Base-by-base conservation (phyloP, 2,329 filamentous ascomycete species). In the Diplodia scrobiculata region DNA sequence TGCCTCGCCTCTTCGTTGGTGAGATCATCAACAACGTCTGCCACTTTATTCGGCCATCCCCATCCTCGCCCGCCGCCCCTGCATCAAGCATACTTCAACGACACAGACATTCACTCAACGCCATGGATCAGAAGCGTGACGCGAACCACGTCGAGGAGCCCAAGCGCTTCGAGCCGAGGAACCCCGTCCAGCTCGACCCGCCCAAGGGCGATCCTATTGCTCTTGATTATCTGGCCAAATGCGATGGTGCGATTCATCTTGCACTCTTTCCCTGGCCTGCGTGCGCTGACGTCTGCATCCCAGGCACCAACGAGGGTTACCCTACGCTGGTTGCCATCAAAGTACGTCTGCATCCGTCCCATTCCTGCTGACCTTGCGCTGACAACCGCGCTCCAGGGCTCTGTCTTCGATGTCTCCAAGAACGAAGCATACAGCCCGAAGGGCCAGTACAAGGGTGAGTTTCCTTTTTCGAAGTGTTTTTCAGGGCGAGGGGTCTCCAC, bases 381-480 rank as follows among this genome's bases (percentile, higher is more conserved):
- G 27, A 65, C 32, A 25, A 6, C 19, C 5, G 9, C n/a, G 2
- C 9, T 11, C 14, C 13, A 97, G 89, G 94, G 95, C 72, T 91
- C 90, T 68, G 89, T 99, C 63, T 99, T 97, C 75, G 94, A 99
- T 75, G 95, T 99, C 68, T 92, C 87, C 27, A 91, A 89, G 62
- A 99, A 98, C 79, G 88, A 90, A 70, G 88, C 91, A 17, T 99
- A 99, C 77, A 87, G 88, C 54, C 87, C 90, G 10, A 89, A 88
- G 27, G 93, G 91, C 55, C 87, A 89, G 69, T 99, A 99, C 79
- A 86, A 91, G 72, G 91, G 95, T 97, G 83, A 74, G 84, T 79
- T 27, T 21, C 34, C 5, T 32, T 17, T 19, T 36, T 11, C 10
- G 9, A 10, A 11, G 10, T 36, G 1, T 11, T 36, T 45, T 36